These are phyloP conservation scores for Raphanus raphanistrum DNA, from an alignment of 345 rosid species.

Conservation along the genomic window DNA sequence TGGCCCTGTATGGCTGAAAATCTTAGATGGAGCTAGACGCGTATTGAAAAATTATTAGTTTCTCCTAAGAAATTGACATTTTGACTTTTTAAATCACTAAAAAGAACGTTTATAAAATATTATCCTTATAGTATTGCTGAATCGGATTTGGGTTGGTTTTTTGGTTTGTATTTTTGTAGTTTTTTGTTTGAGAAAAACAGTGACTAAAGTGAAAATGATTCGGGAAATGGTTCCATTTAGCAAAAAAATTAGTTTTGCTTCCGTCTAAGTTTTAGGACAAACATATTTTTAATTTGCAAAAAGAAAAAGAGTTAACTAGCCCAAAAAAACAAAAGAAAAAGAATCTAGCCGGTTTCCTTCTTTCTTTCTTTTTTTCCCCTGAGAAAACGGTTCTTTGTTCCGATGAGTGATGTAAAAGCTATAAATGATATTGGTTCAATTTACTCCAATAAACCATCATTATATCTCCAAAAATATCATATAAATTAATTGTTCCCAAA, in stretches of 20 bases:
- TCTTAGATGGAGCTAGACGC: constrained; percentile 44
- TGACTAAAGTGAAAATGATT: constrained; percentile 12
- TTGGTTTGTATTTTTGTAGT: neutral
- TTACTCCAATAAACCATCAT: neutral
- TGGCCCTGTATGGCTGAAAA: constrained; percentile 43
- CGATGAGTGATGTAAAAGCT: neutral
- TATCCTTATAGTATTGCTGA: constrained; percentile 14
- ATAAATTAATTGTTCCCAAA: neutral
- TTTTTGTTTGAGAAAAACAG: neutral
- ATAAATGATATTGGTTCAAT: neutral
- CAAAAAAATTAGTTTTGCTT: neutral
- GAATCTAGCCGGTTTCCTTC: neutral
- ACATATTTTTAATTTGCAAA: neutral
- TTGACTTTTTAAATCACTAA: constrained; percentile 24
- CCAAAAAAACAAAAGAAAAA: neutral
- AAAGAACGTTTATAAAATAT: constrained; percentile 38
- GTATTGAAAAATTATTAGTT: constrained; percentile 22
- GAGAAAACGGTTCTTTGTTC: neutral
- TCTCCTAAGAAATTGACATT: constrained; percentile 43
- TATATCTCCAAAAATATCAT: neutral
- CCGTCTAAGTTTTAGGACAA: neutral
- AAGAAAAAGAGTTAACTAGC: neutral
- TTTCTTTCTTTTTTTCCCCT: no score
- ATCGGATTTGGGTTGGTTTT: neutral
- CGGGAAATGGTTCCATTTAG: neutral